Evolutionary conservation across 768 basidiomycete species (phyloP).

Genomic region (Trametes punicea): DNA sequence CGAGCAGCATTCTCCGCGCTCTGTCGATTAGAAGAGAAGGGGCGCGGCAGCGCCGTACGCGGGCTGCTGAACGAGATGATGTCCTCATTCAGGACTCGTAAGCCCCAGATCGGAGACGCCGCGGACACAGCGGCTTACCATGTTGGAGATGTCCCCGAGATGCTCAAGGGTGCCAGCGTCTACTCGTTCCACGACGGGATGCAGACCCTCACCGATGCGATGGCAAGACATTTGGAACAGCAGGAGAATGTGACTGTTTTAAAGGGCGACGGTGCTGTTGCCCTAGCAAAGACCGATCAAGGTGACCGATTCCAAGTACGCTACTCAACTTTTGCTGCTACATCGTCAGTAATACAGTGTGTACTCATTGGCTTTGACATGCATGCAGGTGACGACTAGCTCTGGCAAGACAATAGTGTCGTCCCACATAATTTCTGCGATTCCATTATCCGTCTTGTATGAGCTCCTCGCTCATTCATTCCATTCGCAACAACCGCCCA

Average conservation of each 20-base stretch:
- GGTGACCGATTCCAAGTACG: conserved; percentile 26
- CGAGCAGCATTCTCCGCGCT: conserved; percentile 74
- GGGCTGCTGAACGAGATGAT: conserved; percentile 42
- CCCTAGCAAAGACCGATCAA: conserved; percentile 31
- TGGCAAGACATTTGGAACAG: conserved; percentile 45
- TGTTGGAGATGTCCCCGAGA: conserved; percentile 44
- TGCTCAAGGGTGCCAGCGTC: conserved; percentile 63
- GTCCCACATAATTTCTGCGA: conserved; percentile 73
- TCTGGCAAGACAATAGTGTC: conserved; percentile 37
- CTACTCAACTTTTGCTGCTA: too few species aligned
- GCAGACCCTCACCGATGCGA: conserved; percentile 54
- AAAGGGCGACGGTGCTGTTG: conserved; percentile 38
- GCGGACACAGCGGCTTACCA: conserved; percentile 35
- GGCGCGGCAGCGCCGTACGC: conserved; percentile 65
- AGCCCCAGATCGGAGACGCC: not conserved
- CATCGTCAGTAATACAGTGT: too few species aligned
- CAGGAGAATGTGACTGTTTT: conserved; percentile 59
- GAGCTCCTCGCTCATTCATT: not conserved
- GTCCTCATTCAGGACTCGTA: not conserved
- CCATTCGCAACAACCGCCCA: too few species aligned
- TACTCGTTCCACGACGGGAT: conserved; percentile 83
- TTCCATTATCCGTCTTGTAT: conserved; percentile 58
- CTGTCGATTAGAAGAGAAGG: conserved; percentile 65
- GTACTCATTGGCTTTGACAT: not conserved
- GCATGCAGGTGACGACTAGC: conserved; percentile 33